Evolutionary conservation across 495 filamentous ascomycete genomes (phyloP), one percentile per base, ranked within the genome.

Genomic region (Peziza echinospora): DNA sequence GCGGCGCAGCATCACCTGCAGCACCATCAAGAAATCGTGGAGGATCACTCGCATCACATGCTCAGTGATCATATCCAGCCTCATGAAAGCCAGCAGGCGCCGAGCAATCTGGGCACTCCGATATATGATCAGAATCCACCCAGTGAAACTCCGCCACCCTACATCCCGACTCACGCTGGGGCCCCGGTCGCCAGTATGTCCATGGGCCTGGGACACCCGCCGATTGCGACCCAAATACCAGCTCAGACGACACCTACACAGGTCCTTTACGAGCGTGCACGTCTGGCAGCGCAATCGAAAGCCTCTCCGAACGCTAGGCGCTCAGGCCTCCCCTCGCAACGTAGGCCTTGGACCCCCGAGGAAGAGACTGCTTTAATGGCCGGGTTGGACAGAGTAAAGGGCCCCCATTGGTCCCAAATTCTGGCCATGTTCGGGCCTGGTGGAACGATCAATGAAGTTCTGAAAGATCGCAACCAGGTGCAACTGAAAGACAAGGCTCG

Each of bases 331-430:
- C 82, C 84, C 41, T 83, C 76, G n/a, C 82, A 85, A 47, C 75
- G 86, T 39, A 72, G 84, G 21, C 84, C 85, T 6, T 96, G 86
- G 86, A 80, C 80, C 0, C 75, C 75, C 0, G 83, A 89, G 47
- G 86, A 96, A 62, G 86, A 96, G 57, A 82, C 82, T 56, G 85
- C 86, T 0, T 67, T 96, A 43, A 89, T 96, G 82, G 76, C 80
- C 26, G 86, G 86, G 9, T 71, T 96, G 8, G 87, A 92, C 58
- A 76, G 77, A 46, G 86, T 96, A 23, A 84, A 84, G 58, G 86
- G 86, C 0, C 86, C 86, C 43, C 87, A 96, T 53, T 96, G 86
- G 86, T 85, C 80, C 51, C 85, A 93, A 58, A 96, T 96, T 26
- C 67, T 96, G 2, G 77, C 77, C 10, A 75, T 96, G 56, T 93